Evolutionary conservation across 768 basidiomycete genomes (phyloP).

Genomic region (Chalciporus chontae): DNA sequence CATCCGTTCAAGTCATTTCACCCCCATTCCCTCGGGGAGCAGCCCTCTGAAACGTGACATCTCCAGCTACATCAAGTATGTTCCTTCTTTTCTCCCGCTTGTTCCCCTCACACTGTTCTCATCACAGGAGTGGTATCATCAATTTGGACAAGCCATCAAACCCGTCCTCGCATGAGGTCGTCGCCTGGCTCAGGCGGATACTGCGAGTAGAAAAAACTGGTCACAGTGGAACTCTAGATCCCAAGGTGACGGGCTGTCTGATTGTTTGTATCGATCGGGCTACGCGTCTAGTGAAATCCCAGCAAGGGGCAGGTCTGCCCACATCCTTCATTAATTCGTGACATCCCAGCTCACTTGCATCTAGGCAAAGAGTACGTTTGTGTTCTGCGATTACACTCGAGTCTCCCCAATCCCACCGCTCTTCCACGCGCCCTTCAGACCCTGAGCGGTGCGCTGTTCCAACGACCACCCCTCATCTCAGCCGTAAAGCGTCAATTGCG

Average conservation of each 20-base stretch:
- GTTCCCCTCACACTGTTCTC: conserved; percentile 1
- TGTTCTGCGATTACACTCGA: conserved; percentile 88
- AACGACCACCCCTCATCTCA: conserved; percentile 97
- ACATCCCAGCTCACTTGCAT: conserved; percentile 2
- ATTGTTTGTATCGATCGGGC: conserved; percentile 99
- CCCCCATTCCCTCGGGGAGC: conserved; percentile 92
- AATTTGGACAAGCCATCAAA: conserved; percentile 99
- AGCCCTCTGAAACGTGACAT: conserved; percentile 96
- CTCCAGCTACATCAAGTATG: conserved; percentile 82
- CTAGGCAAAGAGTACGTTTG: conserved; percentile 97
- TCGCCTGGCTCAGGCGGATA: conserved; percentile 98
- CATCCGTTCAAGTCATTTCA: conserved; percentile 94
- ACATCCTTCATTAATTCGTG: background rate
- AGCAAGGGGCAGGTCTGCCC: conserved; percentile 88
- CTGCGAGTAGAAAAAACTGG: conserved; percentile 97
- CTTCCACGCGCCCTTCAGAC: conserved; percentile 95
- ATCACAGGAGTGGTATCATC: conserved; percentile 89
- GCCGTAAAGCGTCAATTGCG: conserved; percentile 98
- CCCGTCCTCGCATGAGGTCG: conserved; percentile 98
- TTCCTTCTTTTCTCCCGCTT: background rate
- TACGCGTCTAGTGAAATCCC: conserved; percentile 94
- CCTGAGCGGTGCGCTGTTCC: conserved; percentile 95
- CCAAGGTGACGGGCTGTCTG: conserved; percentile 97
- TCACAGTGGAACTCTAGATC: conserved; percentile 97
- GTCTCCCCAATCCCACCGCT: conserved; percentile 74